Percentiles rank a stretch among this genome's conserved stretches.
Evolutionary conservation across 2,329 filamentous ascomycete genomes (phyloP).

Genomic region (Arachnopeziza araneosa): DNA sequence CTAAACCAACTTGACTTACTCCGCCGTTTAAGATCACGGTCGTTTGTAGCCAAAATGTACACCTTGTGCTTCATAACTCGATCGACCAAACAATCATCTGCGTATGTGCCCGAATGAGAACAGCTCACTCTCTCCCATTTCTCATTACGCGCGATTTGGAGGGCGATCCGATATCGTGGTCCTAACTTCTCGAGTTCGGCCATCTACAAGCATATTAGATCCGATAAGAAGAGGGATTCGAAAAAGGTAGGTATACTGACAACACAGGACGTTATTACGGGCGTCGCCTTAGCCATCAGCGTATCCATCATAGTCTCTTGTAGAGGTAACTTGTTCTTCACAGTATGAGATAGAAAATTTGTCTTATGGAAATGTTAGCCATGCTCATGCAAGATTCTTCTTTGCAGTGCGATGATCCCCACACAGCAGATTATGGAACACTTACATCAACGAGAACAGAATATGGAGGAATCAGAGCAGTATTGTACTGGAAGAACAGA

Average conservation of each 20-base stretch:
- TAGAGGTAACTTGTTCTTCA: slow-evolving; percentile 84
- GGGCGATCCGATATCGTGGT: slow-evolving; percentile 78
- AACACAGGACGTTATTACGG: slow-evolving; percentile 81
- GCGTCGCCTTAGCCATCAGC: slow-evolving; percentile 84
- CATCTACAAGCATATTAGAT: slow-evolving; percentile 37
- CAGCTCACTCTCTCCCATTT: slow-evolving; percentile 81
- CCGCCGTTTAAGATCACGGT: slow-evolving; percentile 75
- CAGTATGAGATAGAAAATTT: slow-evolving; percentile 86
- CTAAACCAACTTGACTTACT: slow-evolving; percentile 20
- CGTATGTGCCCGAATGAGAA: slow-evolving; percentile 83
- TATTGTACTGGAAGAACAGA: slow-evolving; percentile 87
- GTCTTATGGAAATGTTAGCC: slow-evolving; percentile 29
- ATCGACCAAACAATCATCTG: slow-evolving; percentile 80
- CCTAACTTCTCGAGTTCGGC: slow-evolving; percentile 87
- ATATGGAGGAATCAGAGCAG: slow-evolving; percentile 79
- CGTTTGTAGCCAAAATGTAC: slow-evolving; percentile 73
- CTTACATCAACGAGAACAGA: slow-evolving; percentile 55
- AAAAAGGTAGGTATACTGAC: neutral
- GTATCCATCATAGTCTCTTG: slow-evolving; percentile 90
- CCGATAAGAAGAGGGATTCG: no score
- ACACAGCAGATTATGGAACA: no score
- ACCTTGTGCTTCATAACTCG: slow-evolving; percentile 67
- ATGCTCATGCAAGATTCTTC: no score
- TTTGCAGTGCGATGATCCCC: no score
- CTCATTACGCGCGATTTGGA: slow-evolving; percentile 83